phyloP scores from a whole-genome alignment of 1,139 yeast genomes.

The Tardiomyces depauwii region DNA sequence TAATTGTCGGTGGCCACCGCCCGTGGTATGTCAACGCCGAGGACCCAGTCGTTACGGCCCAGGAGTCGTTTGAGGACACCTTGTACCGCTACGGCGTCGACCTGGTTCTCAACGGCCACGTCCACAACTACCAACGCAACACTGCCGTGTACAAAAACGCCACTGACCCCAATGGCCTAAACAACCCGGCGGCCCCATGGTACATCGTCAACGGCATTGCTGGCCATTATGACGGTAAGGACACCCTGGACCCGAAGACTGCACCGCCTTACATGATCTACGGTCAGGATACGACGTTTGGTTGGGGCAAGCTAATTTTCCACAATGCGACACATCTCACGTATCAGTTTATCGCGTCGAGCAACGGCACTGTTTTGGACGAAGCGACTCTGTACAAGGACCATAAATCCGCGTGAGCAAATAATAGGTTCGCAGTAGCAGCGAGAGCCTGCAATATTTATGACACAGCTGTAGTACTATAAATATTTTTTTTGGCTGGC shows the following conservation, averaged over 20 bases:
- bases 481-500: no score
- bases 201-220: constrained; percentile 14
- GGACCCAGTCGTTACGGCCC: constrained; percentile 2
- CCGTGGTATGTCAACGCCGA: constrained; percentile 15
- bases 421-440: no score
- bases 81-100: constrained; percentile 15
- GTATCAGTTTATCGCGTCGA: constrained; percentile 11
- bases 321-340: constrained; percentile 12
- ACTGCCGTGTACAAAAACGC: constrained; percentile 9
- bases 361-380: constrained; percentile 9
- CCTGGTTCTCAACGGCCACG: constrained; percentile 12
- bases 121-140: constrained; percentile 12
- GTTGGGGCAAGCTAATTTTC: constrained; percentile 12
- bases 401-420: no score
- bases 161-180: constrained; percentile 11
- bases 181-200: constrained; percentile 15
- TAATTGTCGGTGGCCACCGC: constrained; percentile 24
- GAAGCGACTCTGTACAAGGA: constrained; percentile 12
- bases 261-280: constrained; percentile 5
- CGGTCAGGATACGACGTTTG: constrained; percentile 7
- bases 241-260: not conserved
- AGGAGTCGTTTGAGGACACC: constrained; percentile 14
- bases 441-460: no score
- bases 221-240: constrained; percentile 13
- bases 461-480: no score